A percentile compares a stretch with the other conserved stretches of the same genome.
phyloP scores from a whole-genome alignment of 208 protist species.

The Balamuthia mandrillaris region DNA sequence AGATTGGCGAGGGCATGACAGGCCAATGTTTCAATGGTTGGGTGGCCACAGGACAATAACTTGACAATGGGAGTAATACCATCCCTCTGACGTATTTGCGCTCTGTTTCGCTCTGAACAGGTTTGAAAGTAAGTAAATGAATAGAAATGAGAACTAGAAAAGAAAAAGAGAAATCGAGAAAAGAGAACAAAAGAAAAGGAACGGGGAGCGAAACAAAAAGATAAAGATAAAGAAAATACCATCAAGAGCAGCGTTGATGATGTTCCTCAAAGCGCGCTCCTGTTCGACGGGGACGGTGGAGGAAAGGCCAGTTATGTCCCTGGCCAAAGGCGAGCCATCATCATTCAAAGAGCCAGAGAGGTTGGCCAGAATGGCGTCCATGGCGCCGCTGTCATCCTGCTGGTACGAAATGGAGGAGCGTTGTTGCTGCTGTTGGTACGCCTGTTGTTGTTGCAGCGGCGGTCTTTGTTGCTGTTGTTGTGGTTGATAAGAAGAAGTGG shows the following conservation, averaged over 20 bases:
- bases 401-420: too few species aligned
- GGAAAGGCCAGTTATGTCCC: constrained; percentile 19
- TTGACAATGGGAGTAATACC: constrained; percentile 1
- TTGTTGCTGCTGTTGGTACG: too few species aligned
- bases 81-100: not conserved
- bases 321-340: not conserved
- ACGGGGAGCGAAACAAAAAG: too few species aligned
- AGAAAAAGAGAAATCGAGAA: too few species aligned
- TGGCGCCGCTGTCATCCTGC: too few species aligned
- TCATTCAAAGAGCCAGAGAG: not conserved
- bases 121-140: too few species aligned
- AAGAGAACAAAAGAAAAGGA: too few species aligned
- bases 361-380: constrained; percentile 23
- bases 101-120: constrained; percentile 15
- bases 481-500: too few species aligned
- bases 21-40: not conserved
- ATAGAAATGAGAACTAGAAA: too few species aligned
- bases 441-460: too few species aligned
- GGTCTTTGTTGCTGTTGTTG: too few species aligned
- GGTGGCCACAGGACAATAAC: not conserved
- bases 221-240: too few species aligned
- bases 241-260: constrained; percentile 28
- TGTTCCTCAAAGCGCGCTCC: constrained; percentile 12
- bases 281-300: not conserved
- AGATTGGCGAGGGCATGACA: constrained; percentile 23